Conservation (phyloP, 1,139 yeast species). For the Diutina sp. region DNA sequence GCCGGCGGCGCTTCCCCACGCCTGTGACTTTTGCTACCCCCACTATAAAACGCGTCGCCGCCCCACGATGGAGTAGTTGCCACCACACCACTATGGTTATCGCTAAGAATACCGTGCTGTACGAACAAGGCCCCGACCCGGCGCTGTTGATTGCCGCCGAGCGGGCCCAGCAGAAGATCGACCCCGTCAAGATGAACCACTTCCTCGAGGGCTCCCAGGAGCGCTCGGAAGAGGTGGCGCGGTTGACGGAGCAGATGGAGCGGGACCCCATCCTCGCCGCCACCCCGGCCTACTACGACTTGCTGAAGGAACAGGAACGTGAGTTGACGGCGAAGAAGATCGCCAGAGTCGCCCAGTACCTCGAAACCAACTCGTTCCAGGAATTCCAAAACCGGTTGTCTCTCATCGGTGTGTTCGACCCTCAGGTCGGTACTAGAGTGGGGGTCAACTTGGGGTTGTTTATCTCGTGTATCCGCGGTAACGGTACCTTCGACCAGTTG, state of each 20-base stretch:
- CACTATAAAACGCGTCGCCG: neutral
- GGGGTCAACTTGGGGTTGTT: conserved; percentile 20
- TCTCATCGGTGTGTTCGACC: conserved; percentile 15
- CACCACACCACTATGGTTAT: neutral
- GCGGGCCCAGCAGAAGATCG: conserved; percentile 17
- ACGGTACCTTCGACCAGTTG: conserved; percentile 32
- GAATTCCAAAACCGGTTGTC: conserved; percentile 27
- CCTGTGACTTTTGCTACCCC: neutral
- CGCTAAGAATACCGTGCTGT: neutral
- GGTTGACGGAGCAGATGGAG: conserved; percentile 25
- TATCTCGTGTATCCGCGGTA: conserved; percentile 18
- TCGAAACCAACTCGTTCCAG: conserved; percentile 24
- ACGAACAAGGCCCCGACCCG: conserved; percentile 24
- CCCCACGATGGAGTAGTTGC: no score
- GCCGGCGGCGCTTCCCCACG: neutral
- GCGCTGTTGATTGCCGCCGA: conserved; percentile 18
- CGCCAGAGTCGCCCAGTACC: conserved; percentile 23
- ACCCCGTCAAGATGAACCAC: conserved; percentile 23
- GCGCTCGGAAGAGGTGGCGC: conserved; percentile 17
- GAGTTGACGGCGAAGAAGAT: conserved; percentile 24
- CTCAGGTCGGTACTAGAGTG: conserved; percentile 17
- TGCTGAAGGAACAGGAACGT: conserved; percentile 22
- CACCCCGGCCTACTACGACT: conserved; percentile 22
- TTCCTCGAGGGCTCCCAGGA: conserved; percentile 28
- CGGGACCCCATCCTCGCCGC: conserved; percentile 29